Percentiles rank a stretch among this genome's conserved stretches.
Evolutionary conservation across 805 yeast genomes (phyloP).

Genomic region (Metschnikowia baotianmanensis): DNA sequence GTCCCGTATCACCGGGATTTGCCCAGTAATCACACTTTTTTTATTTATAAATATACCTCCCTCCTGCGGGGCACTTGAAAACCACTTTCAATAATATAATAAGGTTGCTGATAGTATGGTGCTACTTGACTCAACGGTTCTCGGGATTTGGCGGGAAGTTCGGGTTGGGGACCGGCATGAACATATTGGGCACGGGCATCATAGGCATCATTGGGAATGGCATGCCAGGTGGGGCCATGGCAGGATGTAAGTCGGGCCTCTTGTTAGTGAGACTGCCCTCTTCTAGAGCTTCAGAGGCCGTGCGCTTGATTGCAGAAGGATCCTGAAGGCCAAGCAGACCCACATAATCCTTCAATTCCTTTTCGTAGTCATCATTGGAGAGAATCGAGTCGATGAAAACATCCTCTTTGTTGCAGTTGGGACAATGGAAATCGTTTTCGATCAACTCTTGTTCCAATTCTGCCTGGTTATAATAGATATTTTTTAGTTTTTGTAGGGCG

Average conservation of each 20-base stretch:
- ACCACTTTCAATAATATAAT: no score
- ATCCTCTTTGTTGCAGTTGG: constrained; percentile 75
- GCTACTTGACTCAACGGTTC: constrained; percentile 1
- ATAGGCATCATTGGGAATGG: constrained; percentile 13
- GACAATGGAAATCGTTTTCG: constrained; percentile 87
- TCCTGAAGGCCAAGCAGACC: constrained; percentile 39
- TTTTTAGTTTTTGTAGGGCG: constrained; percentile 55
- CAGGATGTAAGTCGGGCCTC: constrained; percentile 23
- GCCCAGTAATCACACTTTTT: no score
- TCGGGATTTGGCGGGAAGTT: constrained; percentile 2
- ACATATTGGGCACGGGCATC: constrained; percentile 19
- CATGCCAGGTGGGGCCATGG: constrained; percentile 18
- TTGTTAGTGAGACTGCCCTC: constrained; percentile 24
- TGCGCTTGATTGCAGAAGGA: constrained; percentile 22
- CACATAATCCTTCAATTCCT: constrained; percentile 51
- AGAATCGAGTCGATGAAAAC: constrained; percentile 70
- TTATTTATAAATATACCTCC: no score
- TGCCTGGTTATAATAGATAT: constrained; percentile 36
- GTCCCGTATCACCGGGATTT: background rate
- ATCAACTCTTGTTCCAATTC: constrained; percentile 50
- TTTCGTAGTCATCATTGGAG: constrained; percentile 57
- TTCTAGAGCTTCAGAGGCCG: constrained; percentile 13
- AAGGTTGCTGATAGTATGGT: no score
- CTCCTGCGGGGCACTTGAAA: no score
- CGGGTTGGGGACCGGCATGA: constrained; percentile 3